Base-by-base conservation (phyloP, 345 rosid species). In the Populus deltoides region DNA sequence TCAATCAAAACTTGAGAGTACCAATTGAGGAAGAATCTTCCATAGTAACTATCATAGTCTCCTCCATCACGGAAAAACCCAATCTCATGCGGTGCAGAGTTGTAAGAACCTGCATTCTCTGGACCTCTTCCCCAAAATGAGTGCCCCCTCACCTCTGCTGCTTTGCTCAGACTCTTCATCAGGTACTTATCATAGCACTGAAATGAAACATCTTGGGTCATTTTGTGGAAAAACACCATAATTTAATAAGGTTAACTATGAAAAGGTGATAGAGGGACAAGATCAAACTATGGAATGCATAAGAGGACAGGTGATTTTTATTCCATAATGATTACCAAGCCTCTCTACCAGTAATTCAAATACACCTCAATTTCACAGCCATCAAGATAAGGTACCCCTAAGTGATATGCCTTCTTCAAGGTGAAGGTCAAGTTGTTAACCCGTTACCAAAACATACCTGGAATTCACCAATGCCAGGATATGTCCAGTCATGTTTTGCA, bases 41-140 rank as follows among this genome's bases (percentile, higher is more conserved):
- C 98, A 72, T 93, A 92, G 82, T 90, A 88, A 47, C 97, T 90
- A 83, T 91, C 96, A 38, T 92, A 96, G 72, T 90, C 98, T 80
- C 99, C 99, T 72, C 95, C 99, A 73, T 96, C 99, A 87, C 94
- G 86, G 83, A 96, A 96, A 89, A 96, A 96, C 62, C 93, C 90
- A 27, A 97, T 93, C 78, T 89, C 97, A 39, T 91, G 92, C 35
- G 99, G 99, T 73, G 79, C 92, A 63, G 96, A 88, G 82, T 92
- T 96, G 83, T 93, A 93, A 22, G 92, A 87, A 72, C 99, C 98
- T 1, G 90, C 88, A 80, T 92, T 93, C 49, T 92, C 97, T 75
- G 99, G 99, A 47, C 93, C 97, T 81, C 90, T 83, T 70, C 90
- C 98, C 99, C 98, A 96, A 80, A 91, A 87, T 17, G 82, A 72